These are phyloP conservation scores for Chalaropsis thielavioides DNA, from an alignment of 2,329 filamentous ascomycete genomes.

Conservation along the genomic window DNA sequence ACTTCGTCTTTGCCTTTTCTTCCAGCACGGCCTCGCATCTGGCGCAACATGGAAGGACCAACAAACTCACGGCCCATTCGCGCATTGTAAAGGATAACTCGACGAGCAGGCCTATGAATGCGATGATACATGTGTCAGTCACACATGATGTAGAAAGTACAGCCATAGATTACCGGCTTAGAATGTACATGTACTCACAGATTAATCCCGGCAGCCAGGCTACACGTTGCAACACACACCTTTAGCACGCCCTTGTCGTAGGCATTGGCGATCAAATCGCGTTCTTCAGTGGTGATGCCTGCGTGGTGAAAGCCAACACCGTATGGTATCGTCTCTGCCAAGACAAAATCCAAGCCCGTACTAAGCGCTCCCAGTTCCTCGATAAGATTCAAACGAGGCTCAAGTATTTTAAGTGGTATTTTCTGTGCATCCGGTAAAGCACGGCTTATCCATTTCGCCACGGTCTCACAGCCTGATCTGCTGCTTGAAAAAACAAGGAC, in stretches of 20 bases:
- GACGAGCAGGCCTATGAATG: slow-evolving; percentile 39
- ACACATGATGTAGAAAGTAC: background rate
- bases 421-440: slow-evolving; percentile 42
- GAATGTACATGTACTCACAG: slow-evolving; percentile 27
- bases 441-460: slow-evolving; percentile 53
- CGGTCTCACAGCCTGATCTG: slow-evolving; percentile 49
- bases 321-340: slow-evolving; percentile 48
- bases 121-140: background rate
- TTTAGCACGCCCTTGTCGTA: slow-evolving; percentile 55
- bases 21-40: slow-evolving; percentile 67
- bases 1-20: slow-evolving; percentile 65
- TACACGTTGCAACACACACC: slow-evolving; percentile 63
- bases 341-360: slow-evolving; percentile 49
- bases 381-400: slow-evolving; percentile 48
- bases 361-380: slow-evolving; percentile 50
- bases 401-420: slow-evolving; percentile 34
- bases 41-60: slow-evolving; percentile 64
- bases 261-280: slow-evolving; percentile 54
- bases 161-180: background rate
- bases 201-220: slow-evolving; percentile 72
- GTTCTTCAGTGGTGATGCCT: slow-evolving; percentile 59
- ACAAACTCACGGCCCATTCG: slow-evolving; percentile 63
- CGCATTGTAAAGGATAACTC: slow-evolving; percentile 62
- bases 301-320: slow-evolving; percentile 68
- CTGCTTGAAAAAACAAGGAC: slow-evolving; percentile 62